These are phyloP conservation scores for Immersiporthe knoxdaviesiana DNA, from an alignment of 2,329 filamentous ascomycete genomes.

Conservation along the genomic window DNA sequence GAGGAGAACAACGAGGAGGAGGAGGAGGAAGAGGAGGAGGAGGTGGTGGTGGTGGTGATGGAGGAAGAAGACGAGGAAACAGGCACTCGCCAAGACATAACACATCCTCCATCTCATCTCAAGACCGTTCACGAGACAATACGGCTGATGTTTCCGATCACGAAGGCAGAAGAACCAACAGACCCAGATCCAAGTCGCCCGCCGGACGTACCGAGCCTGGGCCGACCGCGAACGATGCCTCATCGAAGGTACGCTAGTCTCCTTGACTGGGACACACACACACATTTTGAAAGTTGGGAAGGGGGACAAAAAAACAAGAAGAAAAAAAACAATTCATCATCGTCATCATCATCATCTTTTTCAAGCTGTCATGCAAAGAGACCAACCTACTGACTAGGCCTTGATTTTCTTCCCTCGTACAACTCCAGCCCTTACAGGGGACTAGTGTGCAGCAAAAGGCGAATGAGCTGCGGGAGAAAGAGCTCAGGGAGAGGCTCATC, in stretches of 20 bases:
- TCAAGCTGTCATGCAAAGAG: constrained; percentile 32
- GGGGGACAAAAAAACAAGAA: constrained; percentile 34
- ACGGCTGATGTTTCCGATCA: constrained; percentile 61
- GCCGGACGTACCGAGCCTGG: constrained; percentile 37
- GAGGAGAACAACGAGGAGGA: no score
- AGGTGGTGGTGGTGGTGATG: no score
- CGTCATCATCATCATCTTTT: constrained; percentile 23
- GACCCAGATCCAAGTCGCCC: constrained; percentile 38
- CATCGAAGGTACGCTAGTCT: constrained; percentile 38
- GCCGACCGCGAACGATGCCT: constrained; percentile 30
- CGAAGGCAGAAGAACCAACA: constrained; percentile 41
- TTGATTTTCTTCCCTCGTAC: constrained; percentile 26
- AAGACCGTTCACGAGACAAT: constrained; percentile 53
- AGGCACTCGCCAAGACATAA: constrained; percentile 47
- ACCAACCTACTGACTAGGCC: constrained; percentile 36
- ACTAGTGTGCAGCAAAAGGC: constrained; percentile 46
- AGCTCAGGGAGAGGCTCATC: constrained; percentile 58
- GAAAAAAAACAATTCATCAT: constrained; percentile 30
- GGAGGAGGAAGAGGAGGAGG: no score
- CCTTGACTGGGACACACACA: constrained; percentile 36
- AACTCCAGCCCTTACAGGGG: constrained; percentile 32
- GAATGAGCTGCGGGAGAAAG: constrained; percentile 52
- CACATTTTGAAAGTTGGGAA: constrained; percentile 27
- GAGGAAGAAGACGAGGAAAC: constrained; percentile 28
- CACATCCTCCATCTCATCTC: constrained; percentile 56